phyloP scores from a whole-genome alignment of 2,329 filamentous ascomycete genomes.

The Hyphodiscus sp. region DNA sequence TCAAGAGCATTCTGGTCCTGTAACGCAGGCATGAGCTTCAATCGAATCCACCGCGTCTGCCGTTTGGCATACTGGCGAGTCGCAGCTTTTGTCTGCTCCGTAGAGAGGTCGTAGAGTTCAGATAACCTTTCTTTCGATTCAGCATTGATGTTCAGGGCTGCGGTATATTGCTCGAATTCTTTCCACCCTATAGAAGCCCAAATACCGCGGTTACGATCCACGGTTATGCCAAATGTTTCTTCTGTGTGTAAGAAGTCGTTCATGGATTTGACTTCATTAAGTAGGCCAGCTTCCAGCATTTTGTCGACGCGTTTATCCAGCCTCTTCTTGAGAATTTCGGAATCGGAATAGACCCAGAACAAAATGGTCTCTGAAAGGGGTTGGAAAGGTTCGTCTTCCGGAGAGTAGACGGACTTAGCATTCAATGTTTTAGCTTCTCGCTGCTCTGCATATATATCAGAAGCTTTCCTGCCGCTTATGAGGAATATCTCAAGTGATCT shows the following conservation, averaged over 20 bases:
- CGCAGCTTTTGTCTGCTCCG: conserved; percentile 73
- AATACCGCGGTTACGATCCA: conserved; percentile 77
- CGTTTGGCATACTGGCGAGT: conserved; percentile 84
- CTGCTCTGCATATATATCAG: conserved; percentile 82
- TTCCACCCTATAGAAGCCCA: conserved; percentile 98
- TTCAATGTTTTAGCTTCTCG: conserved; percentile 35
- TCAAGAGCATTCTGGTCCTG: conserved; percentile 44
- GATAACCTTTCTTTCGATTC: conserved; percentile 38
- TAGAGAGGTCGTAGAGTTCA: conserved; percentile 48
- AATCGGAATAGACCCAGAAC: conserved; percentile 81
- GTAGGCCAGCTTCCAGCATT: conserved; percentile 65
- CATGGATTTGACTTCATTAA: conserved; percentile 55
- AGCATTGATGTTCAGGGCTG: conserved; percentile 34
- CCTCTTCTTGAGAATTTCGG: conserved; percentile 59
- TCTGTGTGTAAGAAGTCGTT: conserved; percentile 39
- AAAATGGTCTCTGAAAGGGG: conserved; percentile 34
- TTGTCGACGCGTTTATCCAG: conserved; percentile 74
- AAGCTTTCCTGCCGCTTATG: conserved; percentile 72
- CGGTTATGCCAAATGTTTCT: conserved; percentile 39
- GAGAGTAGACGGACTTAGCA: conserved; percentile 21
- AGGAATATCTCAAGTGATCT: conserved; percentile 88
- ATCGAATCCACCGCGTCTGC: conserved; percentile 80
- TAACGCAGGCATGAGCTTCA: conserved; percentile 70
- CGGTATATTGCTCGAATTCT: conserved; percentile 71
- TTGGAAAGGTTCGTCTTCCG: background rate